A percentile compares a stretch with the other conserved stretches of the same genome.
phyloP scores from a whole-genome alignment of 768 basidiomycete species.

The Multifurca ochricompacta region DNA sequence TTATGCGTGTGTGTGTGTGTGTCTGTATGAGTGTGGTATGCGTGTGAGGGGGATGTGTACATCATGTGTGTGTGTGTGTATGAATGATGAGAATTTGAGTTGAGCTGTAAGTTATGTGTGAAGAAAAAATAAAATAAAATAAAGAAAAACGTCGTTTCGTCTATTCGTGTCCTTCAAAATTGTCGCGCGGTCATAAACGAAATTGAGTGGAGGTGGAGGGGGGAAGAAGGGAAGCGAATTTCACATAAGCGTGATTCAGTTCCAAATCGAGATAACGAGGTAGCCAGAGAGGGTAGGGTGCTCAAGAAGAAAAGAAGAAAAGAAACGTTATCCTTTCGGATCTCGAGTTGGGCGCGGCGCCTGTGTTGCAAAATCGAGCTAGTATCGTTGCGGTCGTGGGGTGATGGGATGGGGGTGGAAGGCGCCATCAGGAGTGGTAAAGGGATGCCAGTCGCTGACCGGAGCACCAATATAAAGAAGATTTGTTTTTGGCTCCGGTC shows the following conservation, averaged over 20 bases:
- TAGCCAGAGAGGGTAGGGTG: not conserved
- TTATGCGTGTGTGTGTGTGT: too few species aligned
- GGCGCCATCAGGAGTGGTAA: not conserved
- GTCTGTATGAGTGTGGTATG: not conserved
- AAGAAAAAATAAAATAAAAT: too few species aligned
- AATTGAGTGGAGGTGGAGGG: slow-evolving; percentile 1
- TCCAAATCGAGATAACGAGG: not conserved
- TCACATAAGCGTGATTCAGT: slow-evolving; percentile 2
- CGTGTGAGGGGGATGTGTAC: not conserved
- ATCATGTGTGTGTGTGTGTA: not conserved
- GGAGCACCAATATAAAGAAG: not conserved
- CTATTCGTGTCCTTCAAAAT: not conserved
- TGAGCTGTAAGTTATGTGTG: too few species aligned
- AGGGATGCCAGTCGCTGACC: not conserved
- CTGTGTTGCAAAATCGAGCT: slow-evolving; percentile 1
- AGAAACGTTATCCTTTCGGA: slow-evolving; percentile 1
- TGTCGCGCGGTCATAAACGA: not conserved
- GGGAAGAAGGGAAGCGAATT: not conserved
- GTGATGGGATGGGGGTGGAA: too few species aligned
- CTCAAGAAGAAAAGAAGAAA: not conserved
- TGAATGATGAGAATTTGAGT: too few species aligned
- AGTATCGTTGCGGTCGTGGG: too few species aligned
- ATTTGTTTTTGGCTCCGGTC: not conserved
- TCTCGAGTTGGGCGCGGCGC: slow-evolving; percentile 3
- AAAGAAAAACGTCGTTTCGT: too few species aligned